A percentile compares a stretch with the other conserved stretches of the same genome.
Evolutionary conservation across 805 yeast genomes (phyloP).

Genomic region (Yamadazyma sp.): DNA sequence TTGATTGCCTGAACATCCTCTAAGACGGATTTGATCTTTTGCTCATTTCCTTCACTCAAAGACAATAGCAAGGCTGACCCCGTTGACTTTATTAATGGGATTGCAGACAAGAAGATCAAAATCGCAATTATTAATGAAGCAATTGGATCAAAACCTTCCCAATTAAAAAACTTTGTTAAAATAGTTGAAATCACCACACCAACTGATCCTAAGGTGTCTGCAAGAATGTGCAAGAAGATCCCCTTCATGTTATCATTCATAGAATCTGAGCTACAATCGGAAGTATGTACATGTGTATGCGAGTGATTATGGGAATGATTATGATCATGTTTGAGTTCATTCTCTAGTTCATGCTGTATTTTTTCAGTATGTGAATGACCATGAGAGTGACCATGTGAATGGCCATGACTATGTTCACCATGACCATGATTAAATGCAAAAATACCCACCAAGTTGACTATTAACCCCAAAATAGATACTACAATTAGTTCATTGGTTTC

Average conservation of each 20-base stretch:
- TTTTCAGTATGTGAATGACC: slow-evolving; percentile 44
- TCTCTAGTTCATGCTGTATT: slow-evolving; percentile 34
- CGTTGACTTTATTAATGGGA: slow-evolving; percentile 81
- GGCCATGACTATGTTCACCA: slow-evolving; percentile 39
- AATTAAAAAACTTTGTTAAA: slow-evolving; percentile 59
- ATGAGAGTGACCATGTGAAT: slow-evolving; percentile 27
- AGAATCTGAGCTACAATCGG: background rate
- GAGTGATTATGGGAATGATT: background rate
- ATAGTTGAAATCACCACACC: slow-evolving; percentile 93
- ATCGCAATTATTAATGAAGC: slow-evolving; percentile 86
- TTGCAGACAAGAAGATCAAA: slow-evolving; percentile 74
- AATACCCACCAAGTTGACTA: slow-evolving; percentile 89
- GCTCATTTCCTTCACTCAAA: slow-evolving; percentile 58
- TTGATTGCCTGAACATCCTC: slow-evolving; percentile 66
- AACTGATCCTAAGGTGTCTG: slow-evolving; percentile 95
- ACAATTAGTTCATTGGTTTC: slow-evolving; percentile 80
- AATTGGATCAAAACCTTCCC: slow-evolving; percentile 87
- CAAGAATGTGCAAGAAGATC: slow-evolving; percentile 86
- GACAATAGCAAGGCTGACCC: slow-evolving; percentile 69
- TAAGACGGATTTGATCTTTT: slow-evolving; percentile 57
- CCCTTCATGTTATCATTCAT: slow-evolving; percentile 82
- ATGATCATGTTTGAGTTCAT: slow-evolving; percentile 5
- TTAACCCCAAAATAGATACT: slow-evolving; percentile 79
- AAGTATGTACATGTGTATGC: slow-evolving; percentile 3
- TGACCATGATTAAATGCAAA: slow-evolving; percentile 92